A percentile compares a stretch with the other conserved stretches of the same genome.
phyloP scores from a whole-genome alignment of 108 stramenopile genomes.

The Cyclotella kingstonii region DNA sequence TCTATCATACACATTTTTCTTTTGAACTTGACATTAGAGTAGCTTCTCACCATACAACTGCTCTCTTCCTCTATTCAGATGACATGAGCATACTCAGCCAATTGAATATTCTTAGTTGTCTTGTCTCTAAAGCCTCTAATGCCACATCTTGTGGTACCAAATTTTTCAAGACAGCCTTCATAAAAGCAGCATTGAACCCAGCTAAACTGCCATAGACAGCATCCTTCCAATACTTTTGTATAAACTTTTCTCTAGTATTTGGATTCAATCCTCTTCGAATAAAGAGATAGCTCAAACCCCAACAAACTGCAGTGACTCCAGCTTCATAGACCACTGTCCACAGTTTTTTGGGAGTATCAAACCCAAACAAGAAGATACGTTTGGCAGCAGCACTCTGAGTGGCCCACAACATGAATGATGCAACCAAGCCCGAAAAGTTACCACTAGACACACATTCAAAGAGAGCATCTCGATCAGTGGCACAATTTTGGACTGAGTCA shows the following conservation, averaged over 20 bases:
- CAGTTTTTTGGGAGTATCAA: conserved; percentile 72
- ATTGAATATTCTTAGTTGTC: conserved; percentile 36
- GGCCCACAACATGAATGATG: conserved; percentile 72
- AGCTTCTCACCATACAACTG: background rate
- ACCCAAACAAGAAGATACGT: conserved; percentile 83
- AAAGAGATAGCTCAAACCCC: conserved; percentile 81
- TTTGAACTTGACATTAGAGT: background rate
- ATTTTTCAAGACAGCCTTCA: conserved; percentile 88
- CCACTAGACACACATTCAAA: conserved; percentile 76
- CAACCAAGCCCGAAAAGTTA: conserved; percentile 78
- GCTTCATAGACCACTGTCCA: conserved; percentile 88
- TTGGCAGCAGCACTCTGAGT: conserved; percentile 72
- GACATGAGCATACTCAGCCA: conserved; percentile 37
- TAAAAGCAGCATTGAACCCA: conserved; percentile 87
- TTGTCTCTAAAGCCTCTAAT: conserved; percentile 34
- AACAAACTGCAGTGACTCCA: conserved; percentile 75
- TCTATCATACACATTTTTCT: no score
- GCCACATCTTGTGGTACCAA: conserved; percentile 73
- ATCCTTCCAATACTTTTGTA: conserved; percentile 89
- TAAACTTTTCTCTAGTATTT: conserved; percentile 68
- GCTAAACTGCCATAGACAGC: conserved; percentile 88
- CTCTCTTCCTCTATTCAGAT: background rate
- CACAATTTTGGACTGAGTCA: conserved; percentile 78
- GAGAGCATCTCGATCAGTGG: conserved; percentile 73
- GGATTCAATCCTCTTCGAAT: conserved; percentile 87